A percentile compares a stretch with the other conserved stretches of the same genome.
phyloP scores from a whole-genome alignment of 2,329 filamentous ascomycete genomes.

The Fusarium sp. region DNA sequence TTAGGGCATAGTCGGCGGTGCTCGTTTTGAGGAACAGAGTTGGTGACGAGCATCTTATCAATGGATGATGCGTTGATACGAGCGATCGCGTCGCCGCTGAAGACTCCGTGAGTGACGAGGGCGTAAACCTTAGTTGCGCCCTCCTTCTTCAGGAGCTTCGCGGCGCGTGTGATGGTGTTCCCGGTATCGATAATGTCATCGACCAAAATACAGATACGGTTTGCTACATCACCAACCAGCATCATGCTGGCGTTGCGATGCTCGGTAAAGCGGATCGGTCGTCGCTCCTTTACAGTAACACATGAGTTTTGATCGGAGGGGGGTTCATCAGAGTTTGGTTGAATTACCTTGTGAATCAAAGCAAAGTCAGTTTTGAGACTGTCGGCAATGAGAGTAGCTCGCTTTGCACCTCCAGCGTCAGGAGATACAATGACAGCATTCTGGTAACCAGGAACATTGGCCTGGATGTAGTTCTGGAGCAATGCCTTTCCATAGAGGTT shows the following conservation, averaged over 20 bases:
- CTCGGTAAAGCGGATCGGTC: constrained; percentile 88
- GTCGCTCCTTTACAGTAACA: constrained; percentile 76
- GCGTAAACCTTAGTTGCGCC: constrained; percentile 94
- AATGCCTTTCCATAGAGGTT: constrained; percentile 92
- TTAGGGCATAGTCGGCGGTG: constrained; percentile 86
- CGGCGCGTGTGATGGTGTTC: constrained; percentile 96
- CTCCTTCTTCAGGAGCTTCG: constrained; percentile 96
- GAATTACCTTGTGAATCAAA: constrained; percentile 89
- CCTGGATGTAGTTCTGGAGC: constrained; percentile 79
- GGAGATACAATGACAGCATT: constrained; percentile 95
- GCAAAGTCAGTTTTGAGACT: constrained; percentile 95
- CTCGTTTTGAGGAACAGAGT: constrained; percentile 91
- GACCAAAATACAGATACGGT: constrained; percentile 88
- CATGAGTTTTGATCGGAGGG: constrained; percentile 55
- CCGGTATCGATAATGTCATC: constrained; percentile 97
- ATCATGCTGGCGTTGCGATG: constrained; percentile 96
- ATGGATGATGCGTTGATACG: constrained; percentile 94
- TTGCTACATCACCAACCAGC: constrained; percentile 88
- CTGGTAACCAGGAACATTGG: constrained; percentile 86
- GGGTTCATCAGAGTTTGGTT: constrained; percentile 40
- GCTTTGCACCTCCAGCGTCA: constrained; percentile 96
- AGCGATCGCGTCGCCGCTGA: constrained; percentile 94
- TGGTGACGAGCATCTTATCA: constrained; percentile 95
- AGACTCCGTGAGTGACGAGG: constrained; percentile 92
- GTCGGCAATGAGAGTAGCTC: constrained; percentile 95